A percentile compares a stretch with the other conserved stretches of the same genome.
These are phyloP conservation scores for Cercospora sojina DNA, from an alignment of 2,329 filamentous ascomycete species.

Conservation along the genomic window DNA sequence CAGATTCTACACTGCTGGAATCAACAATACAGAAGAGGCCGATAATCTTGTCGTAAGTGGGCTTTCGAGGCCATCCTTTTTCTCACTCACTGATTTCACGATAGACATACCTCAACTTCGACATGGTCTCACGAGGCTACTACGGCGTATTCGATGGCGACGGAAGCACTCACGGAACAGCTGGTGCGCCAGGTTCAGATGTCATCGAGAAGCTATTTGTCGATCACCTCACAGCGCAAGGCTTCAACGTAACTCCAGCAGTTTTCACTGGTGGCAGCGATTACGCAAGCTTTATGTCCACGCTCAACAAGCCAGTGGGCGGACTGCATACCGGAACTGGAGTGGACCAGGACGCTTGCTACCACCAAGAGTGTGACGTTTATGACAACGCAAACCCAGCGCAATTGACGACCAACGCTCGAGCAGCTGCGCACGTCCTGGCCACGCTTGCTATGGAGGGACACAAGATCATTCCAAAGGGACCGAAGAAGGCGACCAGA, in stretches of 20 bases:
- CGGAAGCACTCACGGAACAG: constrained; percentile 32
- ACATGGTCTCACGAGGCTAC: constrained; percentile 10
- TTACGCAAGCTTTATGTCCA: constrained; percentile 26
- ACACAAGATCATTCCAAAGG: constrained; percentile 14
- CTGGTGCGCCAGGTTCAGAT: constrained; percentile 19
- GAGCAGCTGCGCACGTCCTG: constrained; percentile 16
- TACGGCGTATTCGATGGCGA: constrained; percentile 40
- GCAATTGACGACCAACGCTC: constrained; percentile 14
- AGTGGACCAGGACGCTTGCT: constrained; percentile 41
- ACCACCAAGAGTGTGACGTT: constrained; percentile 41
- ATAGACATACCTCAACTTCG: constrained; percentile 45
- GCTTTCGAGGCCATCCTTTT: constrained; percentile 55
- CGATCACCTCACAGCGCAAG: constrained; percentile 21
- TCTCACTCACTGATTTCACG: constrained; percentile 55
- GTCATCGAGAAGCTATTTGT: constrained; percentile 24
- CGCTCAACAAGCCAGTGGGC: constrained; percentile 21
- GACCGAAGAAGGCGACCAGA: constrained; percentile 4
- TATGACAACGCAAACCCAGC: constrained; percentile 48
- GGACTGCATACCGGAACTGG: constrained; percentile 37
- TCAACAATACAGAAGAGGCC: constrained; percentile 49
- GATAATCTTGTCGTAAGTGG: constrained; percentile 62
- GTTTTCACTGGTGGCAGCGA: constrained; percentile 25
- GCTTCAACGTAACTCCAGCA: constrained; percentile 24
- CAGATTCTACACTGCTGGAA: constrained; percentile 52
- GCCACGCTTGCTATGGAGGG: constrained; percentile 22